Conservation (phyloP, 2,329 filamentous ascomycete genomes). For the Aspergillus tubingensis region DNA sequence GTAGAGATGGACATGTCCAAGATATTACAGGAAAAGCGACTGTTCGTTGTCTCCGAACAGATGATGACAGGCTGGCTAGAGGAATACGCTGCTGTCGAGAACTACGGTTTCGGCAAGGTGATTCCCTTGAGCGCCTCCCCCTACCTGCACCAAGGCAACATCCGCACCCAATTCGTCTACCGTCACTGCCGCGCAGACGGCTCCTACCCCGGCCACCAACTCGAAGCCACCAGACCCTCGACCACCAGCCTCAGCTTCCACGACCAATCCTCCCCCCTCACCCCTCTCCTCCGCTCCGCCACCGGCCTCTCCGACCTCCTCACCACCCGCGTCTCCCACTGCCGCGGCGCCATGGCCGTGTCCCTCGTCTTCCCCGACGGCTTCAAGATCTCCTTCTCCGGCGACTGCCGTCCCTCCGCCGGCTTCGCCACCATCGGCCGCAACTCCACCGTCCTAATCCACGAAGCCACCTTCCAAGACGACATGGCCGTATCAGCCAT, state of each 20-base stretch:
- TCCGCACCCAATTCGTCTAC: conserved; percentile 32
- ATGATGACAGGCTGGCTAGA: conserved; percentile 74
- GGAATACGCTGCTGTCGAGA: conserved; percentile 78
- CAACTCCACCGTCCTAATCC: conserved; percentile 79
- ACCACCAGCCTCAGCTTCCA: conserved; percentile 31
- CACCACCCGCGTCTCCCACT: conserved; percentile 73
- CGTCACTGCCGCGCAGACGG: conserved; percentile 32
- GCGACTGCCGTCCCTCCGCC: conserved; percentile 81
- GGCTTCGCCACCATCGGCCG: conserved; percentile 70
- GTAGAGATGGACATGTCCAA: conserved; percentile 39
- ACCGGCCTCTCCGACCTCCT: conserved; percentile 69
- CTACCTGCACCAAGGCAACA: conserved; percentile 18
- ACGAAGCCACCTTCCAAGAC: conserved; percentile 96
- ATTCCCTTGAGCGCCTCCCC: conserved; percentile 51
- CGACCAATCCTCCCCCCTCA: conserved; percentile 28
- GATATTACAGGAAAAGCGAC: conserved; percentile 42
- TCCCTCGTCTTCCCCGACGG: conserved; percentile 75
- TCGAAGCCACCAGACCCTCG: conserved; percentile 11
- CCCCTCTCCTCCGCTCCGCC: conserved; percentile 48
- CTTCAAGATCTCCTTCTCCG: conserved; percentile 89
- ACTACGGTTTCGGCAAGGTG: conserved; percentile 67
- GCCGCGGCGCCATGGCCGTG: conserved; percentile 73
- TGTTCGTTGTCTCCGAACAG: conserved; percentile 69
- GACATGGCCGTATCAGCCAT: conserved; percentile 74
- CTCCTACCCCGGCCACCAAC: conserved; percentile 23